phyloP scores from a whole-genome alignment of 108 stramenopile genomes.

The Nitzschia sp. region DNA sequence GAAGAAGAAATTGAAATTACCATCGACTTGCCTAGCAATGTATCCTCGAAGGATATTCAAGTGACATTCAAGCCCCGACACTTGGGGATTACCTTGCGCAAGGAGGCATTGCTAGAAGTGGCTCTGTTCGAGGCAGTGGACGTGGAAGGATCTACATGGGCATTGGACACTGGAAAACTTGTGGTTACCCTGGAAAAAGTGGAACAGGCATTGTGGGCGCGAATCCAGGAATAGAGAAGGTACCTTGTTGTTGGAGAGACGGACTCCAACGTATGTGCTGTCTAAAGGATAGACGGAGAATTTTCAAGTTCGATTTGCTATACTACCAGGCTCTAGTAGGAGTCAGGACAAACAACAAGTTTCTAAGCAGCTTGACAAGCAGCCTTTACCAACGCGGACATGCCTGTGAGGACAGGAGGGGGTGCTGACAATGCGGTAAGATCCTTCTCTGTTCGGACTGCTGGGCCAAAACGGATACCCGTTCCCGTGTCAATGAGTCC shows the following conservation, averaged over 20 bases:
- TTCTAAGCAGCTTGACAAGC: slow-evolving; percentile 15
- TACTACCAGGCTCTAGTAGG: background rate
- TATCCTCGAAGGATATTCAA: slow-evolving; percentile 32
- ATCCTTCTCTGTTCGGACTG: background rate
- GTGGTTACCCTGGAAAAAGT: slow-evolving; percentile 37
- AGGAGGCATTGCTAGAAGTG: slow-evolving; percentile 35
- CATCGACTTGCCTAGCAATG: slow-evolving; percentile 25
- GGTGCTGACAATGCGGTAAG: background rate
- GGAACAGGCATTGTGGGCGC: slow-evolving; percentile 31
- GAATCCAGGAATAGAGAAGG: slow-evolving; percentile 25
- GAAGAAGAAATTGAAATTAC: slow-evolving; percentile 64
- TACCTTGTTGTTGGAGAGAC: background rate
- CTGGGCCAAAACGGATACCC: slow-evolving; percentile 46
- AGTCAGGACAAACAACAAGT: background rate
- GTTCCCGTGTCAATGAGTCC: slow-evolving; percentile 47
- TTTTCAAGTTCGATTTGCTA: background rate
- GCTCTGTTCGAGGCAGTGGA: slow-evolving; percentile 53
- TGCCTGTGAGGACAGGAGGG: background rate
- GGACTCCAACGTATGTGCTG: no score
- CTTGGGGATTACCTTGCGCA: slow-evolving; percentile 33
- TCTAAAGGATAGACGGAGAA: no score
- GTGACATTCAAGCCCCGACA: slow-evolving; percentile 47
- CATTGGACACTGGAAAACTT: slow-evolving; percentile 40
- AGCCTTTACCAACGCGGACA: slow-evolving; percentile 11
- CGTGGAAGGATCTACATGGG: slow-evolving; percentile 70